Conservation (phyloP, 2,329 filamentous ascomycete species). For the Fusarium metavorans region DNA sequence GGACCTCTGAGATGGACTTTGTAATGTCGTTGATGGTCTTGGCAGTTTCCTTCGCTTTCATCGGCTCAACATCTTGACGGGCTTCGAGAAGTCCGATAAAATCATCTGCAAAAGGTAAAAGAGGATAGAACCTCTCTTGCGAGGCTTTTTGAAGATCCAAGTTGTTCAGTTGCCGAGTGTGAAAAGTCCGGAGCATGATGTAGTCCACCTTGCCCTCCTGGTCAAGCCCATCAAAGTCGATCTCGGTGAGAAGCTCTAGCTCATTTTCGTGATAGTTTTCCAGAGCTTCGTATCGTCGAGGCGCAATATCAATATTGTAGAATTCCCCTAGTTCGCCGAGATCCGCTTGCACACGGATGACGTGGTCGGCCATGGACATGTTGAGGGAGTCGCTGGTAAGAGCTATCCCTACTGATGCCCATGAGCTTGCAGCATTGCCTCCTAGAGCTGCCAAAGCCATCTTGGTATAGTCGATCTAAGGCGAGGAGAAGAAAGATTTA, state of each 20-base stretch:
- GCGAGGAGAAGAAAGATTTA: background rate
- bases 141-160: conserved; percentile 15
- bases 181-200: conserved; percentile 30
- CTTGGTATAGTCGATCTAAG: background rate
- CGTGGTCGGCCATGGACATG: conserved; percentile 27
- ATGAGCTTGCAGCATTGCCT: background rate
- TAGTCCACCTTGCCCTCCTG: conserved; percentile 33
- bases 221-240: conserved; percentile 22
- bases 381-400: conserved; percentile 8
- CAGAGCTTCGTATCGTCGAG: conserved; percentile 13
- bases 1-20: conserved; percentile 15
- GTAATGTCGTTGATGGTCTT: conserved; percentile 19
- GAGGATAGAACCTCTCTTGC: background rate
- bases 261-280: conserved; percentile 19
- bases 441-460: conserved; percentile 17
- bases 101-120: conserved; percentile 10
- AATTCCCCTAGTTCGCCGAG: conserved; percentile 20
- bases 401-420: conserved; percentile 1
- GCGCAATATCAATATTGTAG: conserved; percentile 26
- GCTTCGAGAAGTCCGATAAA: conserved; percentile 23
- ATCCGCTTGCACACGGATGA: conserved; percentile 30
- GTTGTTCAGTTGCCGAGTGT: conserved; percentile 27
- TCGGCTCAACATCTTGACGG: conserved; percentile 29
- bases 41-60: conserved; percentile 25
- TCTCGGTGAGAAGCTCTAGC: conserved; percentile 5